These are phyloP conservation scores for Macroventuria anomochaeta DNA, from an alignment of 2,329 filamentous ascomycete genomes.

Conservation along the genomic window DNA sequence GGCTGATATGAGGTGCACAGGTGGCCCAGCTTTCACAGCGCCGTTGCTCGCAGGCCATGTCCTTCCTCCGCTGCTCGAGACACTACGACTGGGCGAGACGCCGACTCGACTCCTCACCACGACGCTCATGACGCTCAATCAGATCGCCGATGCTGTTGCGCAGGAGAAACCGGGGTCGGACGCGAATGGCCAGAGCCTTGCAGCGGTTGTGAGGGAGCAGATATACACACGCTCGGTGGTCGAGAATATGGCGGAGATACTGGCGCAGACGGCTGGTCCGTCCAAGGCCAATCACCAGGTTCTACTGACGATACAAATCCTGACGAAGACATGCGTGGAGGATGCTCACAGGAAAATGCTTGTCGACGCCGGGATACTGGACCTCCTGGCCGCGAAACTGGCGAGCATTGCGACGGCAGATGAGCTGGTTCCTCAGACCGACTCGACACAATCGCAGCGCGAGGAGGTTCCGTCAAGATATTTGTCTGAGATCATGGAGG, in stretches of 20 bases:
- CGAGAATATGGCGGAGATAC: conserved; percentile 68
- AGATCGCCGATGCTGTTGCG: conserved; percentile 70
- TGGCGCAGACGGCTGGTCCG: conserved; percentile 64
- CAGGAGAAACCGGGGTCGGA: conserved; percentile 61
- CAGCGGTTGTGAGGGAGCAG: conserved; percentile 36
- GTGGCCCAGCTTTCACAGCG: conserved; percentile 77
- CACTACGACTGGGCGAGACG: conserved; percentile 70
- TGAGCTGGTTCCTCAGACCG: conserved; percentile 27
- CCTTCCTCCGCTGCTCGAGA: conserved; percentile 72
- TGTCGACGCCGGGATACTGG: conserved; percentile 74
- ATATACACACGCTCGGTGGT: conserved; percentile 70
- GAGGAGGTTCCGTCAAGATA: conserved; percentile 56
- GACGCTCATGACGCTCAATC: conserved; percentile 75
- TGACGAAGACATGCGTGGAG: conserved; percentile 70
- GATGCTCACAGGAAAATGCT: conserved; percentile 75
- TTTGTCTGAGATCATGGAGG: conserved; percentile 75
- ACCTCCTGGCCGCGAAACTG: conserved; percentile 76
- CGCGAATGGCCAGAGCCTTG: conserved; percentile 55
- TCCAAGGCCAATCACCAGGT: conserved; percentile 67
- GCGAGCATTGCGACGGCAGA: conserved; percentile 50
- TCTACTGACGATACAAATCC: conserved; percentile 63
- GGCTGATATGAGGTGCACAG: conserved; percentile 55
- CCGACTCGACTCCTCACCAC: conserved; percentile 72
- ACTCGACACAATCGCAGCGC: conserved; percentile 22
- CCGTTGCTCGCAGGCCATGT: conserved; percentile 73